Conservation (phyloP, 805 yeast genomes). For the Blastobotrys attinorum region DNA sequence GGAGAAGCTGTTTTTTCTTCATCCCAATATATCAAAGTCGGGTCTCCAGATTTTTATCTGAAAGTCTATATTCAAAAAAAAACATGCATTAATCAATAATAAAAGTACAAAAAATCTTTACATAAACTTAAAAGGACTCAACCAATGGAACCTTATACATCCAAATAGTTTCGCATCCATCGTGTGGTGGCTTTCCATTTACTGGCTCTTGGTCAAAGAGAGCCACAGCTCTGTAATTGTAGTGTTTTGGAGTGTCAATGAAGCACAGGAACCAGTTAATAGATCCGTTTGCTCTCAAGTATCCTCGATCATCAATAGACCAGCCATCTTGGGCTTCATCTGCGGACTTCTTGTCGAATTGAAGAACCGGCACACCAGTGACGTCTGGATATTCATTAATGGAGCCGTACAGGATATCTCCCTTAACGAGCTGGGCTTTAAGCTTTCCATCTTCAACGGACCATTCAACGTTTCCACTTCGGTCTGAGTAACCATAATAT, state of each 20-base stretch:
- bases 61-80: no score
- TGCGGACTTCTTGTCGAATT: neutral
- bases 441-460: slow-evolving; percentile 2
- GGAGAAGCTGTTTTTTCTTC: no score
- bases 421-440: neutral
- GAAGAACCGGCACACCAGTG: neutral
- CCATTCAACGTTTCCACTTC: neutral
- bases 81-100: no score
- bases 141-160: neutral
- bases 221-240: neutral
- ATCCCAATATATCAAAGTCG: no score
- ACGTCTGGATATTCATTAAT: neutral
- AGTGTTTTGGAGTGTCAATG: neutral
- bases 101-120: no score
- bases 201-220: neutral
- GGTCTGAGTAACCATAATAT: neutral
- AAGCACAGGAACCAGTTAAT: slow-evolving; percentile 1
- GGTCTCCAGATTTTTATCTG: no score
- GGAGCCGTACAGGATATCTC: neutral
- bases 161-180: slow-evolving; percentile 1
- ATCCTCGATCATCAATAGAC: slow-evolving; percentile 1
- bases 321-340: slow-evolving; percentile 1
- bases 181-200: slow-evolving; percentile 2
- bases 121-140: no score
- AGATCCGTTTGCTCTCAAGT: neutral